Percentiles rank a stretch among this genome's conserved stretches.
Evolutionary conservation across 495 filamentous ascomycete species (phyloP).

Genomic region (Aspergillus biplanus): DNA sequence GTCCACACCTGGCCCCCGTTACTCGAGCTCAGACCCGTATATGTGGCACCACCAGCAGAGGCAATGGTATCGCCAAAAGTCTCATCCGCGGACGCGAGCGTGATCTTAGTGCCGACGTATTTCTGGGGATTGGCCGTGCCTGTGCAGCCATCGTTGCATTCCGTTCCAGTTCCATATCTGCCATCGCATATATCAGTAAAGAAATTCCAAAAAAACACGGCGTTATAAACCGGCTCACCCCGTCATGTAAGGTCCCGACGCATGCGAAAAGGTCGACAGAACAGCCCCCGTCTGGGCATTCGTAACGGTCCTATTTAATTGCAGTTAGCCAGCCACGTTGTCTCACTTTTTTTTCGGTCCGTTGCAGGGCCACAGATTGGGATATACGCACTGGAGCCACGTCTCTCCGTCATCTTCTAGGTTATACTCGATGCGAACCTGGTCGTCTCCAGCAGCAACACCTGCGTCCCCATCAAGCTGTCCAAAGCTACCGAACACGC

Average conservation of each 20-base stretch:
- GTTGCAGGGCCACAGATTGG: background rate
- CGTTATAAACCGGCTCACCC: constrained; percentile 29
- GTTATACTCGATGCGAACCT: constrained; percentile 41
- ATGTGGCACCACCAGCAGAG: constrained; percentile 31
- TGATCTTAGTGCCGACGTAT: constrained; percentile 42
- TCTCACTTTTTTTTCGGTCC: no score
- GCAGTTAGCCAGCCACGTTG: background rate
- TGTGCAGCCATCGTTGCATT: constrained; percentile 39
- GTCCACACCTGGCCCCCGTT: constrained; percentile 41
- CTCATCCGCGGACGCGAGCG: constrained; percentile 34
- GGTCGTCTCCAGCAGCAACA: constrained; percentile 33
- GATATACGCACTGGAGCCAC: constrained; percentile 34
- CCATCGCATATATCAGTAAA: background rate
- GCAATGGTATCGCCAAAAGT: constrained; percentile 42
- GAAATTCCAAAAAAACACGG: background rate
- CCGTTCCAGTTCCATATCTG: constrained; percentile 44
- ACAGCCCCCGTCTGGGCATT: constrained; percentile 37
- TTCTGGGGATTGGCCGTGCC: constrained; percentile 38
- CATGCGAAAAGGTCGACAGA: constrained; percentile 34
- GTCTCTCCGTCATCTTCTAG: constrained; percentile 36
- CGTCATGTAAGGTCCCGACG: constrained; percentile 41
- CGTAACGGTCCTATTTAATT: constrained; percentile 31
- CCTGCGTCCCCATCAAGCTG: constrained; percentile 37
- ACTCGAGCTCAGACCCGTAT: constrained; percentile 34
- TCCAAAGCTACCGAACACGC: constrained; percentile 43